phyloP scores from a whole-genome alignment of 208 protist genomes.

The Tritrichomonas foetus region DNA sequence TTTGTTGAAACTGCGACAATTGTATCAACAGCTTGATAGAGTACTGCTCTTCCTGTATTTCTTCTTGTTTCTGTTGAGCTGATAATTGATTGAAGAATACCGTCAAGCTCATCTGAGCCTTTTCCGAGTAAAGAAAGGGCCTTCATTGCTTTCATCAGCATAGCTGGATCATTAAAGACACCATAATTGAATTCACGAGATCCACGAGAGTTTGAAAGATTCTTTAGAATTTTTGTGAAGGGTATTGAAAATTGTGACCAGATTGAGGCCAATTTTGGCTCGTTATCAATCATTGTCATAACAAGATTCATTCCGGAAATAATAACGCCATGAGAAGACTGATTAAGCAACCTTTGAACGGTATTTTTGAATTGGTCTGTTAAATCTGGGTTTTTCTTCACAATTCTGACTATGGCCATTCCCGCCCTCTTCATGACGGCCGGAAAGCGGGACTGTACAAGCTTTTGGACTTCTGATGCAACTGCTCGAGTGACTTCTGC shows the following conservation, averaged over 20 bases:
- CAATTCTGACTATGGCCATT: background rate
- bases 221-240: background rate
- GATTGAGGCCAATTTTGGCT: background rate
- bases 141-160: conserved; percentile 18
- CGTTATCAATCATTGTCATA: background rate
- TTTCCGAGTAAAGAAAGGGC: background rate
- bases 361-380: background rate
- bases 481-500: background rate
- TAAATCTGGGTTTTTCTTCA: background rate
- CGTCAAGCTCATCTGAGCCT: background rate
- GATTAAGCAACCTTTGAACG: background rate
- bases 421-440: background rate
- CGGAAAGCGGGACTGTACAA: background rate
- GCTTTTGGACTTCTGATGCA: background rate
- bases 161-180: conserved; percentile 1
- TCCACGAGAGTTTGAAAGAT: background rate
- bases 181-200: background rate
- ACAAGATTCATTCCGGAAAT: background rate
- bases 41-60: conserved; percentile 14
- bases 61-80: background rate
- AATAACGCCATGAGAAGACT: background rate
- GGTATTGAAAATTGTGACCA: background rate
- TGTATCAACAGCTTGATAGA: conserved; percentile 29
- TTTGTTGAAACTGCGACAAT: background rate
- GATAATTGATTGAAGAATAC: conserved; percentile 3